Evolutionary conservation across 1,284 basidiomycete species (phyloP), one percentile per base, ranked within the genome.

Genomic region (Malassezia dermatis): DNA sequence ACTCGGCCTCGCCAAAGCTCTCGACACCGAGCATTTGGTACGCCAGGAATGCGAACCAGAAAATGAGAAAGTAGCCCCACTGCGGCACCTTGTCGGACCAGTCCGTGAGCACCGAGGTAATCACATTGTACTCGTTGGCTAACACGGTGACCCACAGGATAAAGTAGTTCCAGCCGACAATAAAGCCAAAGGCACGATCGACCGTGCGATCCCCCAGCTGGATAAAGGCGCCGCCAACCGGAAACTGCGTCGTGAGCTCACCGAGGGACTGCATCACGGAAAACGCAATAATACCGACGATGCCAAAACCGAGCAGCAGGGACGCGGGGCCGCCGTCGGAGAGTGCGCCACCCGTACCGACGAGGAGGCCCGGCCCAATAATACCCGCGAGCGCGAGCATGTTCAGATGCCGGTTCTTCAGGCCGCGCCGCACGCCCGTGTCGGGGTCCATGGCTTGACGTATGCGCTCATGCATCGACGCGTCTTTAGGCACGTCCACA

Each of bases 181-280:
- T 58, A 31, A 65, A 64, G 1, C 83, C 83, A 61, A 88, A 80
- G 0, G 86, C 84, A 6, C 84, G 83, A 67, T 86, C 82, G 24
- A 88, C 83, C 68, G 87, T 87, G 48, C 85, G 83, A 62, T 82
- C 83, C 4, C 87, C 85, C 28, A 89, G 78, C 43, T 81, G 84
- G 73, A 90, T 85, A 69, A 88, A 86, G 3, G 87, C 83, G 56
- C 83, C 85, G 48, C 78, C 63, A 56, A 79, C 77, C 39, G 76
- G 76, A 27, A 86, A 79, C 64, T 80, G 85, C 7, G 75, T 67
- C 31, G 60, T 60, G 1, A 63, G 52, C 32, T 64, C 64, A 31
- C 64, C 63, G 8, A 66, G 46, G 1, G 62, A 56, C 34, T 63
- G 65, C 42, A 65, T 63, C 0, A 68, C 58, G 17, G 56, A 49